A percentile compares a stretch with the other conserved stretches of the same genome.
These are phyloP conservation scores for Boletellus deceptivus DNA, from an alignment of 1,284 basidiomycete genomes.

Conservation along the genomic window DNA sequence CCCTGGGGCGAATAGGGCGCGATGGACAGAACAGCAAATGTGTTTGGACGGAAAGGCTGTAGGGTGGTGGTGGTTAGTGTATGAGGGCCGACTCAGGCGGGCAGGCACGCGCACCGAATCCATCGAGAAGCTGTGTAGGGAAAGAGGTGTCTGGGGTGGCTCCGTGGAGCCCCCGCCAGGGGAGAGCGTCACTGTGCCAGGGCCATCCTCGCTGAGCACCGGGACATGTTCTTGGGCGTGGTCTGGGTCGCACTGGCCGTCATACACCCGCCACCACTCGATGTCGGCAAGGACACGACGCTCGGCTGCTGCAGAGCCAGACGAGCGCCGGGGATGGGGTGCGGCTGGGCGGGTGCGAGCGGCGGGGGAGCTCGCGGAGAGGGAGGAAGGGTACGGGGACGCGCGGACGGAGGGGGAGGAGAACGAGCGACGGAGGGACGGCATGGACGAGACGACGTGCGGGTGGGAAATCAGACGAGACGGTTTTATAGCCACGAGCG, in stretches of 20 bases:
- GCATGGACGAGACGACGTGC: conserved; percentile 44
- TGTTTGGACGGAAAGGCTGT: conserved; percentile 37
- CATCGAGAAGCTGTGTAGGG: conserved; percentile 18
- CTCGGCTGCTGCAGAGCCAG: conserved; percentile 58
- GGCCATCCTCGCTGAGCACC: conserved; percentile 16
- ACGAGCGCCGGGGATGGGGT: conserved; percentile 53
- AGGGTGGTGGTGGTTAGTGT: conserved; percentile 18
- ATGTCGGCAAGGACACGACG: conserved; percentile 77
- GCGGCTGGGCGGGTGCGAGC: conserved; percentile 37
- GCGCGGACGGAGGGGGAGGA: conserved; percentile 64
- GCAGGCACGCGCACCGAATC: conserved; percentile 25
- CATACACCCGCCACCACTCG: conserved; percentile 78
- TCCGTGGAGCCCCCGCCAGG: conserved; percentile 20
- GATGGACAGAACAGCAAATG: conserved; percentile 52
- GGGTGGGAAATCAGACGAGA: conserved; percentile 32
- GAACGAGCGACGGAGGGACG: conserved; percentile 71
- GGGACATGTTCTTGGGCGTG: conserved; percentile 25
- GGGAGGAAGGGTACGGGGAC: conserved; percentile 54
- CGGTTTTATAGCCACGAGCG: conserved; percentile 29
- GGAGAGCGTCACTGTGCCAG: conserved; percentile 24
- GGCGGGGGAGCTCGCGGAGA: conserved; percentile 29
- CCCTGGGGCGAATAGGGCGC: conserved; percentile 47
- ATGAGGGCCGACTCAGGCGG: conserved; percentile 4
- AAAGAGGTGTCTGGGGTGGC: conserved; percentile 17
- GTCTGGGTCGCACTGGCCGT: conserved; percentile 59